Base-by-base conservation (phyloP, 768 basidiomycete genomes). In the Leucocoprinus birnbaumii region DNA sequence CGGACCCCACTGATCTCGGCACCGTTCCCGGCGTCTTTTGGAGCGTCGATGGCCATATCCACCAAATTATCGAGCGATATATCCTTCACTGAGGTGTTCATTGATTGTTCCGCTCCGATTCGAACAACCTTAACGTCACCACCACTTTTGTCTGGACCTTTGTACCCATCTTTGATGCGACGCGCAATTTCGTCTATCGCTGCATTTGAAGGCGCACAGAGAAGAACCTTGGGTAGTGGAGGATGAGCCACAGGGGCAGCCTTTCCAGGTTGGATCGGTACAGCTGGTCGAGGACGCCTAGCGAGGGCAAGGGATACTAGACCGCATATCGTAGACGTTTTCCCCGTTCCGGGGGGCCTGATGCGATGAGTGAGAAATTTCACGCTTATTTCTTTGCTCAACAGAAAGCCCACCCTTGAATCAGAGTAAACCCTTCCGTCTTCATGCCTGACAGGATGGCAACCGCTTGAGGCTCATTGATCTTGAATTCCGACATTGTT, bases 181-280 rank as follows among this genome's bases (percentile, higher is more conserved):
- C 83, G 80, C 6, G 92, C 91, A 16, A 99, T 86, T 73, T 99
- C 97, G 64, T 99, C 95, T 38, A 99, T 95, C 22, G 97, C 97
- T 16, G 97, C 97, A 69, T 99, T 99, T 71, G 92, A 95, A 1
- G 97, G 97, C 0, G 97, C 97, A 64, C 97, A 99, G 35, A 99
- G 77, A 16, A 99, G 80, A 41, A 98, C 76, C 65, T 88, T 84
- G 13, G 80, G 73, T 0, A 79, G 73, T 1, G 80, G 71, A 45
- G 68, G 61, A 68, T 78, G 58, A 79, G 78, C 26, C 67, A 70
- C 34, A 66, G 71, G 16, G 67, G 61, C 51, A 59, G 67, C 51
- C 67, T 73, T 64, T 19, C 85, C 83, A 25, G 75, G 75, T 10
- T 80, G 71, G 48, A 85, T 78, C 19, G 78, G 62, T 9, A 81